phyloP scores from a whole-genome alignment of 2,329 filamentous ascomycete genomes.

The Blastomyces silverae region DNA sequence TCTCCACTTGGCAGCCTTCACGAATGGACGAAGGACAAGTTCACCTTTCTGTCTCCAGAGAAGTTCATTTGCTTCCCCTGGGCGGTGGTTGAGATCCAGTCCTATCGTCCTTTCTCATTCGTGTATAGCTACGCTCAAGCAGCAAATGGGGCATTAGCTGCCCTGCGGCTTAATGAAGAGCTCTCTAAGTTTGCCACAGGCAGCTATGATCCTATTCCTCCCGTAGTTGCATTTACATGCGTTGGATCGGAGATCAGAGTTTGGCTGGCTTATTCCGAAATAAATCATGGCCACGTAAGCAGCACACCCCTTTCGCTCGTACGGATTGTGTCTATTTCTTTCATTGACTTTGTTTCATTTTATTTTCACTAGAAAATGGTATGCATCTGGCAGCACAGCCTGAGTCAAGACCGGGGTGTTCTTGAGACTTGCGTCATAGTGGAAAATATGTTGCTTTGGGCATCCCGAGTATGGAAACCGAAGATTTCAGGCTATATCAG shows the following conservation, averaged over 20 bases:
- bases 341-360: neutral
- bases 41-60: neutral
- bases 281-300: conserved; percentile 2
- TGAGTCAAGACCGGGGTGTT: neutral
- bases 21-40: conserved; percentile 5
- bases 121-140: neutral
- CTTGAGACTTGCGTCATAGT: neutral
- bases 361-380: conserved; percentile 4
- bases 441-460: conserved; percentile 11
- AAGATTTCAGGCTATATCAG: conserved; percentile 1
- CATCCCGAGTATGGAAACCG: conserved; percentile 9
- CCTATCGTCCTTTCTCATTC: neutral
- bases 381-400: conserved; percentile 2
- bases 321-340: neutral
- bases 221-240: conserved; percentile 9
- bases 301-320: neutral
- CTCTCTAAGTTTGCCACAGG: neutral
- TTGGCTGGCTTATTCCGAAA: conserved; percentile 9
- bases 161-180: neutral
- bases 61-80: conserved; percentile 7
- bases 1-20: neutral
- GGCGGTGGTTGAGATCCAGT: conserved; percentile 6
- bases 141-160: conserved; percentile 5
- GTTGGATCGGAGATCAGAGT: conserved; percentile 3
- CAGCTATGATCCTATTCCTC: neutral